A percentile compares a stretch with the other conserved stretches of the same genome.
phyloP scores from a whole-genome alignment of 768 basidiomycete genomes.

The Boletus speciosus region DNA sequence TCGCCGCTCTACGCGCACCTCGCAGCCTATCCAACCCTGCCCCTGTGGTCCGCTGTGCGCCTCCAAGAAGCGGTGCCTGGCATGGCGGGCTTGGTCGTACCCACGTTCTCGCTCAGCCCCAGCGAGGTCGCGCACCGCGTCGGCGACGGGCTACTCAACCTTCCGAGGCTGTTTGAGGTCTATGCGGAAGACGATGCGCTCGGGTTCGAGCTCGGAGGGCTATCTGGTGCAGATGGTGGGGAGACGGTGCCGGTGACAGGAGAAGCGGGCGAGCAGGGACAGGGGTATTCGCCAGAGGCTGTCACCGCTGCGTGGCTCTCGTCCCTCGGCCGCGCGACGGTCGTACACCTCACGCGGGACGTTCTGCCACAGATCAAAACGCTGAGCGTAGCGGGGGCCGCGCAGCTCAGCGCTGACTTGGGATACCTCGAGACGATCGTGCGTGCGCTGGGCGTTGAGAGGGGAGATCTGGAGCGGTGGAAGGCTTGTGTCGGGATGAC shows the following conservation, averaged over 20 bases:
- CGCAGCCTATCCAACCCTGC: conserved; percentile 58
- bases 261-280: neutral
- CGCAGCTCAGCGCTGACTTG: conserved; percentile 83
- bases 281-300: conserved; percentile 56
- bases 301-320: conserved; percentile 91
- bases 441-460: conserved; percentile 85
- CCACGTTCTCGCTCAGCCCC: conserved; percentile 90
- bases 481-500: conserved; percentile 62
- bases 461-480: conserved; percentile 77
- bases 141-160: conserved; percentile 90
- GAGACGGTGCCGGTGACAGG: conserved; percentile 23
- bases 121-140: conserved; percentile 85
- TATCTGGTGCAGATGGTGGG: conserved; percentile 63
- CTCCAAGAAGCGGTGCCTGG: conserved; percentile 19
- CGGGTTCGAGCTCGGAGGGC: conserved; percentile 78
- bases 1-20: conserved; percentile 78
- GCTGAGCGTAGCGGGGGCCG: conserved; percentile 64
- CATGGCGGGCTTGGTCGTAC: conserved; percentile 54
- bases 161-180: conserved; percentile 90
- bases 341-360: conserved; percentile 64
- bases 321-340: conserved; percentile 79
- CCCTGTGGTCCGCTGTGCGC: conserved; percentile 60
- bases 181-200: conserved; percentile 91
- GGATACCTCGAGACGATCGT: conserved; percentile 90
- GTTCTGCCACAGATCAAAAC: conserved; percentile 70